phyloP scores from a whole-genome alignment of 2,329 filamentous ascomycete genomes.

The Metarhizium rileyi region DNA sequence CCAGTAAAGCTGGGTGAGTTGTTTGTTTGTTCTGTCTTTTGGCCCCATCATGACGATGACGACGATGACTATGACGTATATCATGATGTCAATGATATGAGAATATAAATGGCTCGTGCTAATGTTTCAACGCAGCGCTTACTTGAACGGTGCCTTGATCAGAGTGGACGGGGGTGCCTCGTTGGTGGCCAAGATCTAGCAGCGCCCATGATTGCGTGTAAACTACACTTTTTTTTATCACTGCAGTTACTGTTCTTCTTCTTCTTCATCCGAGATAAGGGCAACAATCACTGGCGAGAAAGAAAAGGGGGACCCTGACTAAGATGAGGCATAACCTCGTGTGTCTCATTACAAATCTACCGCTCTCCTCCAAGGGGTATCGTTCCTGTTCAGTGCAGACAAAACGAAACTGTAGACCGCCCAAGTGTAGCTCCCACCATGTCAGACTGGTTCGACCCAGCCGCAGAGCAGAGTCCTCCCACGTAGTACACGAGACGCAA shows the following conservation, averaged over 20 bases:
- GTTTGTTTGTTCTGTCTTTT: not conserved
- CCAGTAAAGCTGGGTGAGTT: slow-evolving; percentile 51
- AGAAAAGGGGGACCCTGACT: not conserved
- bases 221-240: not conserved
- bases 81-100: too few relatives aligned
- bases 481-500: too few relatives aligned
- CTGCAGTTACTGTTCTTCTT: too few relatives aligned
- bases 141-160: slow-evolving; percentile 56
- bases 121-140: slow-evolving; percentile 38
- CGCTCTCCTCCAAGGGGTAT: slow-evolving; percentile 1
- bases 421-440: not conserved
- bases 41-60: not conserved
- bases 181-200: slow-evolving; percentile 34
- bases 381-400: not conserved
- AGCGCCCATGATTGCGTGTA: not conserved
- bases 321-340: not conserved
- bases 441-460: not conserved
- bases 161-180: slow-evolving; percentile 49
- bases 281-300: not conserved
- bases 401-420: not conserved
- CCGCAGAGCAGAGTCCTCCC: not conserved
- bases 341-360: not conserved
- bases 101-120: too few relatives aligned
- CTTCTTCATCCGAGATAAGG: too few relatives aligned
- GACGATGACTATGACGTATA: too few relatives aligned